Percentiles rank a stretch among this genome's conserved stretches.
Conservation (phyloP, 108 stramenopile species). For the Nannochloropsis oceanica region DNA sequence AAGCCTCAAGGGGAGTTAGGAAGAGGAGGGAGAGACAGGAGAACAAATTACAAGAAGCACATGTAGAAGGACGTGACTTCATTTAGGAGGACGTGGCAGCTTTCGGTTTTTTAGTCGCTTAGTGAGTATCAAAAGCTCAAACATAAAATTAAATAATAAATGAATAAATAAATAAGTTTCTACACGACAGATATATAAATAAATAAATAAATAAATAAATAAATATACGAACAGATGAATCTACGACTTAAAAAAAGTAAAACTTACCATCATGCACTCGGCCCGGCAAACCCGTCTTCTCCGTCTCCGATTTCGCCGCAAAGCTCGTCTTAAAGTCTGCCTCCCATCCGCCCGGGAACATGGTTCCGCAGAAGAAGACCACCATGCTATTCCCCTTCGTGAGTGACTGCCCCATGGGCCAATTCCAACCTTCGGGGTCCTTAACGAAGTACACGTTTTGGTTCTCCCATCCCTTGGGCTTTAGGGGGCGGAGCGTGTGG, state of each 20-base stretch:
- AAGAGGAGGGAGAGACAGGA: neutral
- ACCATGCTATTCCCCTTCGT: neutral
- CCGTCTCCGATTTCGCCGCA: neutral
- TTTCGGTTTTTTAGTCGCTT: no score
- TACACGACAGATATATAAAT: no score
- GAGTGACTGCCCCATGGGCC: neutral
- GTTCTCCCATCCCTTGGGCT: neutral
- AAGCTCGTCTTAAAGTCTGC: neutral
- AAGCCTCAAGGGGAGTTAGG: neutral
- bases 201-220: no score
- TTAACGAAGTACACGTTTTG: neutral
- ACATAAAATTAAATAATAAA: no score
- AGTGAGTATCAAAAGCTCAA: no score
- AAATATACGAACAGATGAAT: no score
- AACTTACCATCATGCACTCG: neutral
- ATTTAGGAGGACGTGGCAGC: no score
- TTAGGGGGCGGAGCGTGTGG: neutral
- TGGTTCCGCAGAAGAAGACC: neutral
- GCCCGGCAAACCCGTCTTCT: neutral
- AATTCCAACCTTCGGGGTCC: neutral
- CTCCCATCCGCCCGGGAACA: neutral
- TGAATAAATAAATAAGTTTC: no score
- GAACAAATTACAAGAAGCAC: neutral
- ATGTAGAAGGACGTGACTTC: neutral
- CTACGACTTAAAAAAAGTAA: no score